Base-by-base conservation (phyloP, 768 basidiomycete genomes). In the Myochromella boudieri region DNA sequence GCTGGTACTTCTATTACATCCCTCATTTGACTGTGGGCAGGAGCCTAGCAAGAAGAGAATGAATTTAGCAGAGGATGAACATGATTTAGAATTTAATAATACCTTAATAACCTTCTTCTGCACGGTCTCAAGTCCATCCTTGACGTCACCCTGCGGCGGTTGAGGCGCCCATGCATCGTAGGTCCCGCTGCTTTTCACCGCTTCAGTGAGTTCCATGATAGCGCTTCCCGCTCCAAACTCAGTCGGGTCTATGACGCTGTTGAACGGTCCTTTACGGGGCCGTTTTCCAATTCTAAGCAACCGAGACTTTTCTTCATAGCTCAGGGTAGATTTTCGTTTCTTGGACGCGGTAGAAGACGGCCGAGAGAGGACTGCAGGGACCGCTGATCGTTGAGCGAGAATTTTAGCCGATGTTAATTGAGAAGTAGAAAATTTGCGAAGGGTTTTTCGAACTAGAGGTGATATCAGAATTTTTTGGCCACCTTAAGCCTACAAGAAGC, bases 341-440 rank as follows among this genome's bases (percentile, higher is more conserved):
- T 60, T 53, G 6, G 60, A 54, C 12, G 55, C 46, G 1, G 61
- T 58, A 46, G 63, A 57, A 8, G 68, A 53, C 3, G 62, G 47
- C 12, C 80, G 82, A n/a, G 91, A 87, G 48, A 77, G 68, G 25
- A 95, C 80, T 0, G 93, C 88, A 11, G 93, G 90, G 10, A 95
- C 78, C 4, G 94, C 93, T 1, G 93, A 95, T 15, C 93, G 85
- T 60, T 93, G 83, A 0, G 83, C 66, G 12, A 97, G 81, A 25
- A 95, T 87, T 73, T 87, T 87, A 1, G 85, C 69, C 0, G 91
- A 90, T 15, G 76, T 84, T 9, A 90, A 65, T 37, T 77, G 69
- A 3, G 69, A 55, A 21, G 66, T 70, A 8, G 81, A 80, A 61
- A 76, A 82, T 49, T 76, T 72, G 9, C 81, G 81, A 0, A 84